Evolutionary conservation across 2,329 filamentous ascomycete genomes (phyloP), one percentile per base, ranked within the genome.

Genomic region (Sclerotinia minor): DNA sequence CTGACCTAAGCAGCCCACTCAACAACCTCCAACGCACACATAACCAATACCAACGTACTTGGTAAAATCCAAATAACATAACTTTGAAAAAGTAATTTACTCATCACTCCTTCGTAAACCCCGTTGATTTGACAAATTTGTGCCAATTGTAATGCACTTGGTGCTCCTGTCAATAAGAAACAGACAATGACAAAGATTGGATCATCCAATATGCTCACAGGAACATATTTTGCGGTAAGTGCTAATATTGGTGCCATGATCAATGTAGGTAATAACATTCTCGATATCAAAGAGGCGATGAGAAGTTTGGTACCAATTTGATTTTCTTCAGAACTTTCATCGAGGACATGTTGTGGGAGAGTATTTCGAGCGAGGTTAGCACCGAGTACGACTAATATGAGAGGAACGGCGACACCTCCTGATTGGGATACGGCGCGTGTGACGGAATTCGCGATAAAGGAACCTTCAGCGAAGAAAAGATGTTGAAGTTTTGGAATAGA

Each of bases 91-190:
- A 98, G 81, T 67, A 99, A 85, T 78, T 88, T 91, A 70, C 92
- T 91, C 94, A 99, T 98, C 60, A 95, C 92, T 24, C 90, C 88
- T 83, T 98, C 94, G 79, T 92, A 99, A 13, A 99, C 95, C 71
- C 90, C 90, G 79, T 99, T 99, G 81, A 98, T 91, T 83, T 98
- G 95, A 81, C 95, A 99, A 70, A 99, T 99, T 81, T 99, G 95
- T 8, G 95, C 94, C 76, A 99, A 82, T 80, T 99, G 95, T 71
- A 99, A 83, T 35, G 95, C 95, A 71, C 91, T 96, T 7, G 95
- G 95, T 3, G 95, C 95, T 47, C 95, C 95, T 0, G 92, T 94
- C 72, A 99, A 90, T 72, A 99, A 83, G 84, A 98, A 99, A 80
- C 94, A 97, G 47, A 99, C 95, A 73, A 99, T 92, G 73, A 99